Conservation (phyloP, 2,329 filamentous ascomycete species). For the Fusarium tupiense region DNA sequence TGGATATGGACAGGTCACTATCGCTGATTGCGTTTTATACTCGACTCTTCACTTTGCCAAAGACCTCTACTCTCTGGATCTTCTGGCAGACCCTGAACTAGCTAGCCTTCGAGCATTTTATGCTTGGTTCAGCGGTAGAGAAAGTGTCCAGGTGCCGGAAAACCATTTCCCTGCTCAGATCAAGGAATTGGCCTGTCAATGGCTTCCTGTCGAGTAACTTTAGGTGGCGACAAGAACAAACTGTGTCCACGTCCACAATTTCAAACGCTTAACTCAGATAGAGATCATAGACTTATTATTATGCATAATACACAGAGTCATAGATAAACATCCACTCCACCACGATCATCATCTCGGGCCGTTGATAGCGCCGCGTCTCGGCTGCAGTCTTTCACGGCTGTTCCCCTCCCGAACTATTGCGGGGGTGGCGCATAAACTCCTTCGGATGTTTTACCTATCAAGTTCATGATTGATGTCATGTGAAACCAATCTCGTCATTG, state of each 20-base stretch:
- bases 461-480: constrained; percentile 1
- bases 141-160: constrained; percentile 10
- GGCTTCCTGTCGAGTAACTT: constrained; percentile 16
- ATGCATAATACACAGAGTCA: background rate
- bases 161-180: constrained; percentile 15
- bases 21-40: constrained; percentile 33
- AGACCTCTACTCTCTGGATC: constrained; percentile 13
- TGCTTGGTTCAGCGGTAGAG: constrained; percentile 6
- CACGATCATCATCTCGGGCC: background rate
- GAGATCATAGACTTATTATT: background rate
- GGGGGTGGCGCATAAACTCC: background rate
- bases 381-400: background rate
- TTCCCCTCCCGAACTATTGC: background rate
- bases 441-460: background rate
- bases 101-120: constrained; percentile 14
- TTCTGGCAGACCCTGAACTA: constrained; percentile 5
- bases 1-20: background rate
- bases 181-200: constrained; percentile 19
- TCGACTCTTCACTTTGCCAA: constrained; percentile 27
- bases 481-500: background rate
- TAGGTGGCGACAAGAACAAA: background rate
- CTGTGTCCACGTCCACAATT: accelerated
- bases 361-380: background rate
- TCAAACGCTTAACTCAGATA: no score
- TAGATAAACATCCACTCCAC: background rate